A percentile compares a stretch with the other conserved stretches of the same genome.
phyloP scores from a whole-genome alignment of 225 moss, liverwort and hornwort genomes.

The Thuidium tamariscinum region DNA sequence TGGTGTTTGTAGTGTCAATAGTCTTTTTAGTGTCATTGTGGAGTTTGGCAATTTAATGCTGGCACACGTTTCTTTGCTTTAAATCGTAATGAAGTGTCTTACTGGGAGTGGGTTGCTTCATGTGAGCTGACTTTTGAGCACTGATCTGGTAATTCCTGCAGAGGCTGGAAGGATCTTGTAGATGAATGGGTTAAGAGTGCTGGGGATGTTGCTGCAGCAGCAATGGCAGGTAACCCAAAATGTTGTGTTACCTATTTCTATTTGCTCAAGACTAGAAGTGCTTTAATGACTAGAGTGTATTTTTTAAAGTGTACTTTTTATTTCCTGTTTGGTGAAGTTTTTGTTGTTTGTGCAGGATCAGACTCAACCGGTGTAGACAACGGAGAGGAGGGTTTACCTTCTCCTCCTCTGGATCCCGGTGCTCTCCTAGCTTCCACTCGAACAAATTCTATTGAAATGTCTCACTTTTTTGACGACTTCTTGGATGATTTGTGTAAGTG shows the following conservation, averaged over 20 bases:
- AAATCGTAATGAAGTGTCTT: neutral
- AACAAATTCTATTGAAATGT: conserved; percentile 54
- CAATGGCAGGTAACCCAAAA: conserved; percentile 29
- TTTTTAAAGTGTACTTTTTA: neutral
- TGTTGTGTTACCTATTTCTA: neutral
- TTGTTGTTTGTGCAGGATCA: conserved; percentile 12
- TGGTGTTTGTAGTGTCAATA: neutral
- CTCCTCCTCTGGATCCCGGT: conserved; percentile 88
- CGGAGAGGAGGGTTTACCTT: conserved; percentile 70
- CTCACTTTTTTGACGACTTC: conserved; percentile 77
- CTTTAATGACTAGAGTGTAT: neutral
- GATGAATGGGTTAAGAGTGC: conserved; percentile 68
- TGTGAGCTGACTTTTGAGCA: neutral
- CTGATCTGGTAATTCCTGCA: conserved; percentile 10
- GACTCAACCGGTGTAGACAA: conserved; percentile 35
- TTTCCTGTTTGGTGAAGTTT: neutral
- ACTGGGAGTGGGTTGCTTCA: neutral
- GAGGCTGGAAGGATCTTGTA: conserved; percentile 78
- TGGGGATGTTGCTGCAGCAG: conserved; percentile 39
- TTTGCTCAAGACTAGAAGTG: neutral
- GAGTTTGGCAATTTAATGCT: neutral
- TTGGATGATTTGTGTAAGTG: conserved; percentile 90
- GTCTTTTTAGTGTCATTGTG: neutral
- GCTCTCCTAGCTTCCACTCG: conserved; percentile 62
- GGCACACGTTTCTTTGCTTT: neutral